Conservation (phyloP, 495 filamentous ascomycete genomes). For the Ramalina peruviana region DNA sequence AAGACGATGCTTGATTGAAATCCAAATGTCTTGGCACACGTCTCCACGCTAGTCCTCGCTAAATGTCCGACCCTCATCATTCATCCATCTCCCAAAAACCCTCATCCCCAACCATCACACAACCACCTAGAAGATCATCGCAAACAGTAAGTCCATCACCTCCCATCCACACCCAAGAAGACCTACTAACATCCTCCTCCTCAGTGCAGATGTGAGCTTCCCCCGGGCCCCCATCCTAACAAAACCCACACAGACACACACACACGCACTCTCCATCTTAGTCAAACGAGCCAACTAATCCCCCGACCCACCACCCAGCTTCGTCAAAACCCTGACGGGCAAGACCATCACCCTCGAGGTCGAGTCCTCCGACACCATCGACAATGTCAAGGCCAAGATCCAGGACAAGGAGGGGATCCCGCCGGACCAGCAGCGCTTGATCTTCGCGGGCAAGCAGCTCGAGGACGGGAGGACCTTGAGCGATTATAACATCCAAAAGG, state of each 20-base stretch:
- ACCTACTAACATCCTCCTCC: slow-evolving; percentile 18
- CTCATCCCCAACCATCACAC: too few relatives aligned
- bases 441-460: slow-evolving; percentile 99
- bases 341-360: slow-evolving; percentile 99
- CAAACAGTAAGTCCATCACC: slow-evolving; percentile 41
- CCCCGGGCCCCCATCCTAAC: slow-evolving; percentile 9
- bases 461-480: slow-evolving; percentile 97
- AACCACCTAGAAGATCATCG: slow-evolving; percentile 16
- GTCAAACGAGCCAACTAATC: too few relatives aligned
- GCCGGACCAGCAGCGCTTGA: slow-evolving; percentile 96
- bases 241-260: slow-evolving; percentile 1
- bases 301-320: slow-evolving; percentile 35
- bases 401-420: slow-evolving; percentile 99
- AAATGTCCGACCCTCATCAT: too few relatives aligned
- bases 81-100: too few relatives aligned
- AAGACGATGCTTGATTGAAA: too few relatives aligned
- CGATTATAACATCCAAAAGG: slow-evolving; percentile 99
- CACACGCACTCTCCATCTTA: slow-evolving; percentile 18
- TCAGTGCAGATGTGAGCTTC: slow-evolving; percentile 64
- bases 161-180: neutral
- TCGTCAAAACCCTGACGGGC: slow-evolving; percentile 95
- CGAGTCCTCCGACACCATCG: slow-evolving; percentile 97
- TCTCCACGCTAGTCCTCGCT: too few relatives aligned
- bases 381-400: slow-evolving; percentile 94
- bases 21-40: too few relatives aligned